Base-by-base conservation (phyloP, 2,329 filamentous ascomycete genomes). In the Epichloe typhina region DNA sequence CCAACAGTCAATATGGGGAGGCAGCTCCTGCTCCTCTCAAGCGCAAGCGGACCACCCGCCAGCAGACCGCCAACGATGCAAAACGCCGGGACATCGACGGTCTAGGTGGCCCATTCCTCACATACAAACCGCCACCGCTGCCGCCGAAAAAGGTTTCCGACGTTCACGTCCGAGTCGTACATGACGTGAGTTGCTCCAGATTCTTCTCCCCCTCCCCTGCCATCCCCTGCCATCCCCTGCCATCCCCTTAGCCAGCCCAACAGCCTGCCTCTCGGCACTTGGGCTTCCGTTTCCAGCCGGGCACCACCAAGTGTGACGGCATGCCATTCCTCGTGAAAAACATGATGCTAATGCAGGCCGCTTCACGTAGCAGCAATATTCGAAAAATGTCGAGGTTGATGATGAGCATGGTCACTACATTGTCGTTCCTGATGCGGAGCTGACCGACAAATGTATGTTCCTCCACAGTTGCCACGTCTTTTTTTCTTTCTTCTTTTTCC, bases 361-460 rank as follows among this genome's bases (percentile, higher is more conserved):
- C 41, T 39, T 47, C 37, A 23, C 3, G 39, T 33, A 65, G 62
- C 61, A 63, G 46, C 62, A 63, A 39, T 69, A 72, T 46, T 72
- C 72, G 52, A 77, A 77, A 55, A 72, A 81, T 57, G 75, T 83
- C 58, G 93, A 94, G 64, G 84, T 93, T 43, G 93, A 98, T 61
- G 93, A 98, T 57, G 89, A 96, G 44, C 93, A 98, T 60, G 93
- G 93, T 5, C 93, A 98, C 67, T 98, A 96, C 64, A 88, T 97
- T 58, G 90, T 98, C 21, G 82, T 86, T 1, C 86, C 90, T 33
- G 88, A 95, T 58, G 85, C 86, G 11, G 81, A 87, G 53, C 73
- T 98, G 49, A 95, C 93, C 13, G 83, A 93, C 43, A 79, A 88
- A 79, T 98, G 90, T 95, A 76, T 67, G 88, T 78, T 44, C 5